These are phyloP conservation scores for Candida awuae DNA, from an alignment of 805 yeast genomes.

Conservation along the genomic window DNA sequence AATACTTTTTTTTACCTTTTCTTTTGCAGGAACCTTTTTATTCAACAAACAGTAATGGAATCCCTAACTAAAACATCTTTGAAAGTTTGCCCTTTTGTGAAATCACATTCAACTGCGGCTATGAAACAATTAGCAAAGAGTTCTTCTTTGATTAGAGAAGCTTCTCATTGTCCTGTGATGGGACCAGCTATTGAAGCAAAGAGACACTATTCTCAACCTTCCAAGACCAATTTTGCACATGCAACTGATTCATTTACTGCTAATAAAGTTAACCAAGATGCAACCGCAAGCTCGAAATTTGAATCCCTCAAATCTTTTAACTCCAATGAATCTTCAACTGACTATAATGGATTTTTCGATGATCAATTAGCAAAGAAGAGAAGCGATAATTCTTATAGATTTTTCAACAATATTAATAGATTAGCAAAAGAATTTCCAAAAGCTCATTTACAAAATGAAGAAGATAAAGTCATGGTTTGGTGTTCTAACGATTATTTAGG, in stretches of 20 bases:
- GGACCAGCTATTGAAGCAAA: slow-evolving; percentile 56
- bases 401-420: slow-evolving; percentile 94
- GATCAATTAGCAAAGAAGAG: slow-evolving; percentile 67
- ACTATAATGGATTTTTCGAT: slow-evolving; percentile 63
- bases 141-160: slow-evolving; percentile 45
- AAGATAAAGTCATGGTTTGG: slow-evolving; percentile 95
- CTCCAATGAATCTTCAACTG: slow-evolving; percentile 50
- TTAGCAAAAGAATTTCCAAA: slow-evolving; percentile 87
- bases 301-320: slow-evolving; percentile 18
- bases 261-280: slow-evolving; percentile 22
- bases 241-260: slow-evolving; percentile 33
- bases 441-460: slow-evolving; percentile 73
- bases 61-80: slow-evolving; percentile 67
- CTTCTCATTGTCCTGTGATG: slow-evolving; percentile 84
- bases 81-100: slow-evolving; percentile 76
- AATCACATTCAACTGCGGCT: slow-evolving; percentile 46
- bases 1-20: background rate
- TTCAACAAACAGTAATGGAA: slow-evolving; percentile 60
- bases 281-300: slow-evolving; percentile 26
- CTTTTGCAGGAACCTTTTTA: no score
- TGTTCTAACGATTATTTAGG: slow-evolving; percentile 97
- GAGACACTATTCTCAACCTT: slow-evolving; percentile 40
- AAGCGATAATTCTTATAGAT: slow-evolving; percentile 86
- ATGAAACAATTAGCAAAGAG: slow-evolving; percentile 47
- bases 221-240: slow-evolving; percentile 38